Evolutionary conservation across 345 rosid genomes (phyloP).

Genomic region (Mallotus nudiflorus): DNA sequence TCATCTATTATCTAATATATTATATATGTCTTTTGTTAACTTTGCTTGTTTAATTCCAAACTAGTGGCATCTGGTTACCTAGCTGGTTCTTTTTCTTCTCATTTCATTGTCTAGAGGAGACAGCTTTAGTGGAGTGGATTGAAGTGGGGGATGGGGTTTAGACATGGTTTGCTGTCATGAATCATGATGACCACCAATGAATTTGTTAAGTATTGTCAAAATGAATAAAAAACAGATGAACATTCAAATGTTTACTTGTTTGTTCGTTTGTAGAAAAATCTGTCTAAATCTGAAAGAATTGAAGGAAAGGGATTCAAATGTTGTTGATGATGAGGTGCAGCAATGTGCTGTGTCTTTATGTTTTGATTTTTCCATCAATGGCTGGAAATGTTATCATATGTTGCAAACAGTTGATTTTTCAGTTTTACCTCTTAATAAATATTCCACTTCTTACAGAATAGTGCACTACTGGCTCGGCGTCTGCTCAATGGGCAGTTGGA

Average conservation of each 20-base stretch:
- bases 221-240: neutral
- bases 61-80: neutral
- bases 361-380: neutral
- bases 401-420: constrained; percentile 7
- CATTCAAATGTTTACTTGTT: neutral
- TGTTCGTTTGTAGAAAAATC: neutral
- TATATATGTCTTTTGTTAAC: neutral
- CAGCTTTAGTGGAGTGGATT: neutral
- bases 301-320: neutral
- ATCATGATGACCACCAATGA: neutral
- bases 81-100: neutral
- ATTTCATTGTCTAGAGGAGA: neutral
- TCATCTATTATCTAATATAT: neutral
- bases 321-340: neutral
- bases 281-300: neutral
- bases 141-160: neutral
- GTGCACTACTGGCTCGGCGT: constrained; percentile 61
- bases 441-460: constrained; percentile 40
- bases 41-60: neutral
- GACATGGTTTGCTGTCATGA: neutral
- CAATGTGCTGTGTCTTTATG: neutral
- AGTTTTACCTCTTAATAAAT: neutral
- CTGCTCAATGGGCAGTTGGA: constrained; percentile 77
- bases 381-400: neutral
- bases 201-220: neutral